Evolutionary conservation across 371 early-diverging fungal species (phyloP), one percentile per base, ranked within the genome.

Genomic region (Nematocida minor): DNA sequence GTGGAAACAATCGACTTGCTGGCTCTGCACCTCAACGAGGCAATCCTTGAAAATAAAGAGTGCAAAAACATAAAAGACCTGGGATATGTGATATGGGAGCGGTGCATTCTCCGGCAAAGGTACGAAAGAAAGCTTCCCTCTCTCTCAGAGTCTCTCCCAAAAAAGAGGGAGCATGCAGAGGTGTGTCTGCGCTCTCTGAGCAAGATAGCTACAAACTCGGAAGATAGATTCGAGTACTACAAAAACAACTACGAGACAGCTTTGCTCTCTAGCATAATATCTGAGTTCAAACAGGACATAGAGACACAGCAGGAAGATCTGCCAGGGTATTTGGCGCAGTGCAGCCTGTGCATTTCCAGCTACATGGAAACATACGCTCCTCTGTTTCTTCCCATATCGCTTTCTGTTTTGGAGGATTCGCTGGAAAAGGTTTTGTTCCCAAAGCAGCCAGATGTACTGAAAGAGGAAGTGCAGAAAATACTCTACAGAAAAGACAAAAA

Each of bases 201-300:
- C 22, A 74, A 74, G 22, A 74, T 74, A 18, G 25, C 27, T 4
- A 74, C 66, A 4, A 64, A 74, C 44, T 18, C 54, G 7, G 32
- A 51, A 7, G 54, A 74, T 53, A n/a, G 29, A 16, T 38, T 74
- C 4, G 77, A 74, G 53, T 74, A 74, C 66, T 74, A 74, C 64
- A 48, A 32, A 44, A 74, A 74, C 77, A 74, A 64, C 66, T 74
- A 74, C 31, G 77, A 74, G 77, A 27, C 63, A 41, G 77, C 66
- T 0, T 47, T 74, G 0, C n/a, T 74, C 25, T 14, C 42, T 16
- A 18, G 9, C 3, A 53, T 60, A 9, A 27, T 62, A 22, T 31
- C 7, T 18, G 66, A 64, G 62, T 74, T 47, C 53, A 74, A 62
- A 34, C 2, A 48, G 1, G 38, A 41, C 9, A 36, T 74, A 1